Evolutionary conservation across 257 asterid species (phyloP).

Genomic region (Jacaranda copaia): DNA sequence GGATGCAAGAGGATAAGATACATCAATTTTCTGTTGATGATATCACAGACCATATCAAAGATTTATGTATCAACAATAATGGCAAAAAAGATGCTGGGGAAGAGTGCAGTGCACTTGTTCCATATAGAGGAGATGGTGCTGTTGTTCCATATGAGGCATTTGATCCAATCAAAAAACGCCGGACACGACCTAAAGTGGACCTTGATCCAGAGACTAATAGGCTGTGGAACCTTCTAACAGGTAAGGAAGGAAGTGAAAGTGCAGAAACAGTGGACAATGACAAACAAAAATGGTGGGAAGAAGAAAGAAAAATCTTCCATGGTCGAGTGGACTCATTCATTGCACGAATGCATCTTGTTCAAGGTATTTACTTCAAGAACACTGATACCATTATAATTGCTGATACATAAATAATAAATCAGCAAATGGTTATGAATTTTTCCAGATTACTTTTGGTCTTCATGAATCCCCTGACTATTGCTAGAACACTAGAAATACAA

Average conservation of each 20-base stretch:
- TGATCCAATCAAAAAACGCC: conserved; percentile 56
- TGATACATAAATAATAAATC: conserved; percentile 20
- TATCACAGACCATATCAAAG: conserved; percentile 48
- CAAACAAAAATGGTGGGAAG: conserved; percentile 90
- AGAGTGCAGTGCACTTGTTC: conserved; percentile 68
- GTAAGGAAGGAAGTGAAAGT: conserved; percentile 64
- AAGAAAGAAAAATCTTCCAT: conserved; percentile 70
- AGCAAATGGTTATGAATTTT: conserved; percentile 20
- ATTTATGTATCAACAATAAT: conserved; percentile 48
- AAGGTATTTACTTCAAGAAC: conserved; percentile 64
- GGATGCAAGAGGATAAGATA: conserved; percentile 43
- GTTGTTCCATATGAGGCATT: conserved; percentile 62
- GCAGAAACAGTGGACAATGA: conserved; percentile 60
- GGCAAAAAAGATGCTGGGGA: conserved; percentile 37
- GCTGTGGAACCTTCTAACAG: conserved; percentile 89
- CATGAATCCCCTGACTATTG: neutral
- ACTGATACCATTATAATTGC: neutral
- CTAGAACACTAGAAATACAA: too few species aligned
- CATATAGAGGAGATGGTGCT: conserved; percentile 64
- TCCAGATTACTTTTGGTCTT: neutral
- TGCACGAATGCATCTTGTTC: conserved; percentile 93
- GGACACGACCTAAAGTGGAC: conserved; percentile 86
- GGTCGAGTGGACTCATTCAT: conserved; percentile 92
- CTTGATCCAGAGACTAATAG: conserved; percentile 90
- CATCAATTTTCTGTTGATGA: conserved; percentile 46